These are phyloP conservation scores for Diplodia scrobiculata DNA, from an alignment of 2,329 filamentous ascomycete species.

Conservation along the genomic window DNA sequence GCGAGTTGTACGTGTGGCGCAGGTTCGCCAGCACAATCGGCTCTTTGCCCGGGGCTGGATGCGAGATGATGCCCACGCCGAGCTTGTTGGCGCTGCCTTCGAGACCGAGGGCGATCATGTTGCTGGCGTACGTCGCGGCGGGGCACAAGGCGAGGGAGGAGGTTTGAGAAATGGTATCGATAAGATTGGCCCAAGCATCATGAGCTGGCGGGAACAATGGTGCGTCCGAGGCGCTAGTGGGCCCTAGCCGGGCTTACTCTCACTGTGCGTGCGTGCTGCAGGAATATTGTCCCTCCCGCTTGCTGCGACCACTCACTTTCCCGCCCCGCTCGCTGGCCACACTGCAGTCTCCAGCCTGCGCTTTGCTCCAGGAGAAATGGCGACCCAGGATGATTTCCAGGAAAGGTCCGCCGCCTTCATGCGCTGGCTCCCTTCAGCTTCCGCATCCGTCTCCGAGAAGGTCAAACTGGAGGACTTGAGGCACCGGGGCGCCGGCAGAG, in stretches of 20 bases:
- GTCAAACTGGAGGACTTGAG: conserved; percentile 62
- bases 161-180: conserved; percentile 3
- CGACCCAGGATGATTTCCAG: conserved; percentile 41
- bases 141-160: not conserved
- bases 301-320: not conserved
- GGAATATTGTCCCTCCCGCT: conserved; percentile 20
- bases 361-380: conserved; percentile 7
- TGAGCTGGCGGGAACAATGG: not conserved
- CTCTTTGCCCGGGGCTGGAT: conserved; percentile 56
- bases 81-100: conserved; percentile 99
- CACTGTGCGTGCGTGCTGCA: conserved; percentile 5
- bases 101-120: conserved; percentile 69
- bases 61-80: conserved; percentile 86
- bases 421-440: conserved; percentile 58
- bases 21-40: conserved; percentile 80
- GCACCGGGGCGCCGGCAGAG: conserved; percentile 59
- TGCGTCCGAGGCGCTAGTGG: conserved; percentile 13
- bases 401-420: conserved; percentile 56
- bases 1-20: conserved; percentile 88
- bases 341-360: not conserved
- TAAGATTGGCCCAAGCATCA: not conserved
- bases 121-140: conserved; percentile 29
- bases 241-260: conserved; percentile 15
- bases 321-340: not conserved
- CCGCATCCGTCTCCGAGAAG: conserved; percentile 60